These are phyloP conservation scores for Metarhizium sp. DNA, from an alignment of 2,329 filamentous ascomycete species.

Conservation along the genomic window DNA sequence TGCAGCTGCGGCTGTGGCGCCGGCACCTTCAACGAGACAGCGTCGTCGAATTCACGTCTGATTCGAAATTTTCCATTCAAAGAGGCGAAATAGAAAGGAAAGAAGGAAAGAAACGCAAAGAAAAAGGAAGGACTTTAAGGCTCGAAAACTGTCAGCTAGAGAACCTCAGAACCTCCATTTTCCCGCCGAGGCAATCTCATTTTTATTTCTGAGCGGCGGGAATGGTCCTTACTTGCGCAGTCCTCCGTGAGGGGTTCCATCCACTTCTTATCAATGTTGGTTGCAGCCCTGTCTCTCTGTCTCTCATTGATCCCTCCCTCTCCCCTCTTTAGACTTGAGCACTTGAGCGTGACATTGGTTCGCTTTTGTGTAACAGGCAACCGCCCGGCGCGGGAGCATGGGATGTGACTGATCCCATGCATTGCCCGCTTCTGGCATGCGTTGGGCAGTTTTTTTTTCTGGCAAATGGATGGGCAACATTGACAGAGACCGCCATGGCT, in stretches of 20 bases:
- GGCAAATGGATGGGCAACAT: too few relatives aligned
- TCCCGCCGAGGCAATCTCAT: too few relatives aligned
- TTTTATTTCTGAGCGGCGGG: too few relatives aligned
- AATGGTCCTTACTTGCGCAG: too few relatives aligned
- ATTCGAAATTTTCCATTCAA: not conserved
- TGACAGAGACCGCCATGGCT: too few relatives aligned
- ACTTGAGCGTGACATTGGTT: not conserved
- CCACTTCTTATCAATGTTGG: not conserved
- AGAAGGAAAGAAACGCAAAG: too few relatives aligned
- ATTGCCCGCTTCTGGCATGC: not conserved
- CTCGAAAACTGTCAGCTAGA: too few relatives aligned
- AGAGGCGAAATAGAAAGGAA: too few relatives aligned
- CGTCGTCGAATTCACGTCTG: not conserved
- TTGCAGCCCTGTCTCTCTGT: not conserved
- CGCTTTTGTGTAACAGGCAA: not conserved
- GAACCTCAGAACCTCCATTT: too few relatives aligned
- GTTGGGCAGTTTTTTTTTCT: too few relatives aligned
- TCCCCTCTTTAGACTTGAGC: not conserved
- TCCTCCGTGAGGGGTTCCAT: too few relatives aligned
- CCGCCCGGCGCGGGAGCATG: not conserved
- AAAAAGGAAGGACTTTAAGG: too few relatives aligned
- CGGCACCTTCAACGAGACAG: not conserved
- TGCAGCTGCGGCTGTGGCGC: not conserved
- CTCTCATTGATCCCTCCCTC: not conserved
- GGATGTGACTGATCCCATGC: conserved; percentile 5